Percentiles rank a stretch among this genome's conserved stretches.
phyloP scores from a whole-genome alignment of 108 stramenopile species.

The Aurantiochytrium sp. region DNA sequence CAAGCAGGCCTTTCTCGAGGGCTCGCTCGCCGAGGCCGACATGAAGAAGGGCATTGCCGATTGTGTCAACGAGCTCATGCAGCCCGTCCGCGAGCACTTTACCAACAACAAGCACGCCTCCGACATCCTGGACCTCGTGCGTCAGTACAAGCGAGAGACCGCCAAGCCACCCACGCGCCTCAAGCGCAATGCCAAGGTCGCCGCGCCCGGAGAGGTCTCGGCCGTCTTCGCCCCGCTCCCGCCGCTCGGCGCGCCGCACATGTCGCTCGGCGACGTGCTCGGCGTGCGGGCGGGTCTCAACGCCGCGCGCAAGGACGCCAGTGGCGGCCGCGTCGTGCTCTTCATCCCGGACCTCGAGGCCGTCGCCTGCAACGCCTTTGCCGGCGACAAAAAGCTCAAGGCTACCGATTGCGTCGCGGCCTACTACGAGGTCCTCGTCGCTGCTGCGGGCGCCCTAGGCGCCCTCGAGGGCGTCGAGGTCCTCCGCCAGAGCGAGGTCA shows the following conservation, averaged over 20 bases:
- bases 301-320: not conserved
- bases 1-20: constrained; percentile 71
- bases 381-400: constrained; percentile 68
- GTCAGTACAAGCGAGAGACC: constrained; percentile 67
- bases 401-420: constrained; percentile 55
- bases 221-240: constrained; percentile 79
- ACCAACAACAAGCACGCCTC: constrained; percentile 73
- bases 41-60: constrained; percentile 81
- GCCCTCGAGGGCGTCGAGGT: constrained; percentile 65
- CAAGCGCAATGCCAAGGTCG: constrained; percentile 38
- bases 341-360: constrained; percentile 79
- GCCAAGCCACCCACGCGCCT: not conserved
- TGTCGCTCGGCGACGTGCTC: constrained; percentile 67
- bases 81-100: constrained; percentile 95
- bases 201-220: constrained; percentile 63
- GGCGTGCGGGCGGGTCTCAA: constrained; percentile 50
- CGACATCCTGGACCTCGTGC: constrained; percentile 77
- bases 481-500: constrained; percentile 73
- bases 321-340: constrained; percentile 51
- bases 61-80: constrained; percentile 78
- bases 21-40: constrained; percentile 88
- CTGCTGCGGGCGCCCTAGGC: constrained; percentile 63
- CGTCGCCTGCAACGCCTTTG: constrained; percentile 68
- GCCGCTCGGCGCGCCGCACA: constrained; percentile 45
- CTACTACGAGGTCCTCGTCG: constrained; percentile 64